Base-by-base conservation (phyloP, 2,329 filamentous ascomycete genomes). In the Colletotrichum echinochloae region DNA sequence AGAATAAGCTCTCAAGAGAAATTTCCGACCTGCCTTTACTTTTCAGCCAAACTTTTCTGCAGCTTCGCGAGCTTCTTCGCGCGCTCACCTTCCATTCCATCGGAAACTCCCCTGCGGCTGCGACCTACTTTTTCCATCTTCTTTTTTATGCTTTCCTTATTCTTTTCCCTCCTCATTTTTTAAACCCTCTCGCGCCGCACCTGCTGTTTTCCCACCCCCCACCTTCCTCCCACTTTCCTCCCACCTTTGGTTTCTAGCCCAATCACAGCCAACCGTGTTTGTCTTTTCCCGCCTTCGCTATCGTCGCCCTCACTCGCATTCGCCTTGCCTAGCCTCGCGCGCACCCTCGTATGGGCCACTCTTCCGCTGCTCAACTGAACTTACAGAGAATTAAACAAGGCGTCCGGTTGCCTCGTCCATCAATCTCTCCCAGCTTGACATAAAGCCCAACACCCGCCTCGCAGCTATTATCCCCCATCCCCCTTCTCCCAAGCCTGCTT, bases 331-430 rank as follows among this genome's bases (percentile, higher is more conserved):
- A n/a, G n/a, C 7, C 6, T 6, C 35, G 35, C 35, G 51, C 61
- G 39, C 66, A 33, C 35, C 30, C 12, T 35, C 26, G 46, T 56
- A 60, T 70, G 51, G 65, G 56, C 39, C 49, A 57, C 2, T 60
- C 51, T 46, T 20, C 56, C 12, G 37, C 67, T 44, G 63, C 49
- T 61, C 56, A 37, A 66, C 49, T 61, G 57, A 55, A 48, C 14
- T 49, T 51, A 37, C 54, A 41, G 33, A 60, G 46, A 70, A 71
- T 59, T 28, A 71, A 70, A 71, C 68, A 39, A 71, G 68, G 68
- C 68, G 46, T 59, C 64, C n/a, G 52, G 59, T 68, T 52, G 68
- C 68, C 68, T 71, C 37, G 59, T 54, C 37, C 16, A 30, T 14
- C 59, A 20, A 39, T 8, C 44, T 51, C 18, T 51, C 12, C 23